These are phyloP conservation scores for Austropuccinia psidii DNA, from an alignment of 1,284 basidiomycete species.

Conservation along the genomic window DNA sequence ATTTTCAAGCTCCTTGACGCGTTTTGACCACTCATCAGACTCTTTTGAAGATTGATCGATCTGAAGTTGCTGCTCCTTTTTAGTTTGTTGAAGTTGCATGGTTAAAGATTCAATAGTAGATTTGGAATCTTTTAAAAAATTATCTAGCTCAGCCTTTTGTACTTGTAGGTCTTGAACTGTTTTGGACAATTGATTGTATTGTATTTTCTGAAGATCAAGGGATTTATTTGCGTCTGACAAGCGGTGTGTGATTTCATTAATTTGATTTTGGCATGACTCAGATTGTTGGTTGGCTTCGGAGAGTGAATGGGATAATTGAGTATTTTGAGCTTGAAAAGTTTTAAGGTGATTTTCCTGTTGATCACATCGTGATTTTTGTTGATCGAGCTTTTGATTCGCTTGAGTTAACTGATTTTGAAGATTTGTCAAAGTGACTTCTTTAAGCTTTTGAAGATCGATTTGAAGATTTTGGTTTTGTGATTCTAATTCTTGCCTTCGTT, in stretches of 20 bases:
- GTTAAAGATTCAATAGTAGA: background rate
- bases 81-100: background rate
- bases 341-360: background rate
- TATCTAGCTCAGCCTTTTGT: background rate
- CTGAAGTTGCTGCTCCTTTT: background rate
- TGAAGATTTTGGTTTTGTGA: background rate
- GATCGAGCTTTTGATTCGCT: background rate
- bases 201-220: background rate
- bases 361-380: background rate
- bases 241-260: background rate
- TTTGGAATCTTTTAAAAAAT: background rate
- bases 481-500: background rate
- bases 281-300: background rate
- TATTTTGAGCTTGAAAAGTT: background rate
- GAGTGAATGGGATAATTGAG: conserved; percentile 5
- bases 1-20: background rate
- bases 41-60: background rate
- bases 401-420: background rate
- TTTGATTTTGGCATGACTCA: background rate
- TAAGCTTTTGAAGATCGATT: background rate
- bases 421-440: background rate
- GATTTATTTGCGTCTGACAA: background rate
- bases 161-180: background rate
- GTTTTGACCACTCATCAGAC: background rate
- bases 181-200: conserved; percentile 7